Evolutionary conservation across 345 rosid species (phyloP).

Genomic region (Odontarrhena argentea): DNA sequence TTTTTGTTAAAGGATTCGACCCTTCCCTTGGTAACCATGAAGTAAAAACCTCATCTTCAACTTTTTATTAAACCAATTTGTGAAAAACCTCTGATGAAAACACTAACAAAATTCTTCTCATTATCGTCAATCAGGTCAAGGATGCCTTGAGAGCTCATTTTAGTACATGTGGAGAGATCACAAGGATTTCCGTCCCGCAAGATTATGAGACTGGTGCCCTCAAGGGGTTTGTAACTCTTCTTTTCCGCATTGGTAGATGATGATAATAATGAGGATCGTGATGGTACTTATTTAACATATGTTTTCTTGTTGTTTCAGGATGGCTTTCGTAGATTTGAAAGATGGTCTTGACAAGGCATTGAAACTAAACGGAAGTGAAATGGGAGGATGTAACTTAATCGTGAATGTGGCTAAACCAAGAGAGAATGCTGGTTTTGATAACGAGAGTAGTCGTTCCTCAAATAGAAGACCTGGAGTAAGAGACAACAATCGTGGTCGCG

Average conservation of each 20-base stretch:
- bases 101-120: slow-evolving; percentile 5
- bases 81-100: slow-evolving; percentile 7
- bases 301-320: slow-evolving; percentile 45
- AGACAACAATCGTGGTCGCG: slow-evolving; percentile 1
- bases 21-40: slow-evolving; percentile 50
- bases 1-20: slow-evolving; percentile 61
- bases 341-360: slow-evolving; percentile 58
- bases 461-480: slow-evolving; percentile 30
- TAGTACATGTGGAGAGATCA: slow-evolving; percentile 63
- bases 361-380: slow-evolving; percentile 54
- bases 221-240: slow-evolving; percentile 61
- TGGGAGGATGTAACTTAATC: slow-evolving; percentile 46
- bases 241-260: neutral
- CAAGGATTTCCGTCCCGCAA: slow-evolving; percentile 56
- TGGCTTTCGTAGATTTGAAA: slow-evolving; percentile 65
- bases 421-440: slow-evolving; percentile 28
- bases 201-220: slow-evolving; percentile 61
- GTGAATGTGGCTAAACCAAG: slow-evolving; percentile 66
- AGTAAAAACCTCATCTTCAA: slow-evolving; percentile 42
- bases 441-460: neutral
- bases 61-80: slow-evolving; percentile 13
- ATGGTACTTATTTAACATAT: neutral
- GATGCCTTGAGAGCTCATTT: slow-evolving; percentile 57
- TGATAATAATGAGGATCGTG: neutral
- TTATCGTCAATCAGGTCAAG: slow-evolving; percentile 61